Conservation (phyloP, 352 stramenopile species). For the Elongisporangium undulatum region DNA sequence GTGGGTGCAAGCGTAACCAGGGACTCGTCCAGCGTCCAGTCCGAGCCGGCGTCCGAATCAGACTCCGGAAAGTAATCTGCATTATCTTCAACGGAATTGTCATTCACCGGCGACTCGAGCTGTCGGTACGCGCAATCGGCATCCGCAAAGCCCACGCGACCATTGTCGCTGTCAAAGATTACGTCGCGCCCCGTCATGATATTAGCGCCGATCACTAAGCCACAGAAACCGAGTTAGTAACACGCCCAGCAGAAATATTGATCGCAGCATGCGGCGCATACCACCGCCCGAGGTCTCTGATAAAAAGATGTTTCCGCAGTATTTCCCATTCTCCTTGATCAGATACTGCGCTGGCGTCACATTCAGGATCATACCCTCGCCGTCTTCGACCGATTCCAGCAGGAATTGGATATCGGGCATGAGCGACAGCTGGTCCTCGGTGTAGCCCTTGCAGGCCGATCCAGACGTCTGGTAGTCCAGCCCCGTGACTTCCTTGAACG, state of each 20-base stretch:
- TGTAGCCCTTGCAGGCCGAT: conserved; percentile 44
- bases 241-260: too few species aligned
- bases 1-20: conserved; percentile 1
- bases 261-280: conserved; percentile 1
- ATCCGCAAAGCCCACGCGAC: conserved; percentile 77
- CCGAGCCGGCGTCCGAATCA: neutral
- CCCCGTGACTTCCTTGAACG: conserved; percentile 48
- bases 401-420: conserved; percentile 70
- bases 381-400: conserved; percentile 52
- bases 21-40: neutral
- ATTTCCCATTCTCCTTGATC: conserved; percentile 39
- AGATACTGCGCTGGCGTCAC: conserved; percentile 69
- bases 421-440: conserved; percentile 34
- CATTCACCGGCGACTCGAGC: neutral
- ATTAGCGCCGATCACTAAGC: conserved; percentile 72
- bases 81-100: neutral
- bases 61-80: neutral
- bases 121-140: conserved; percentile 41
- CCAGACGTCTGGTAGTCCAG: conserved; percentile 45
- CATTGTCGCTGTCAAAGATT: conserved; percentile 68
- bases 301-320: conserved; percentile 62
- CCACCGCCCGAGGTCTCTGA: conserved; percentile 57
- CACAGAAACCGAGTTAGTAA: conserved; percentile 1
- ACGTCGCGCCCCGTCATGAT: conserved; percentile 82
- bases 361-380: conserved; percentile 47